Evolutionary conservation across 1,284 basidiomycete genomes (phyloP).

Genomic region (Malassezia caprae): DNA sequence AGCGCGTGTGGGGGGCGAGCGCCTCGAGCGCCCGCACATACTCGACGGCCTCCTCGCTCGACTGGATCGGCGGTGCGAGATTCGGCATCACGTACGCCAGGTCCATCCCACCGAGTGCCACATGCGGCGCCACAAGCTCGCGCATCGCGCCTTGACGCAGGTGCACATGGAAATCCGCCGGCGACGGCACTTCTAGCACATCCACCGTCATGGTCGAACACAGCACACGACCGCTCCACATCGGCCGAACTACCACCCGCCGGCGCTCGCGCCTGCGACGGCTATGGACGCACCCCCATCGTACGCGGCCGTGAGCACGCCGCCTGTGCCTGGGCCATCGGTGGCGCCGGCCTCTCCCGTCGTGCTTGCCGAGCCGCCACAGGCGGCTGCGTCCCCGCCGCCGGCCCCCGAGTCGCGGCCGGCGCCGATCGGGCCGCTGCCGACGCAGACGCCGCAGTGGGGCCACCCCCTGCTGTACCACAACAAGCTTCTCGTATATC

Average conservation of each 20-base stretch:
- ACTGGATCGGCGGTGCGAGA: slow-evolving; percentile 80
- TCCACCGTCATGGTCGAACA: neutral
- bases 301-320: neutral
- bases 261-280: neutral
- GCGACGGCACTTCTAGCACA: slow-evolving; percentile 22
- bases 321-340: neutral
- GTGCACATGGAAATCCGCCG: slow-evolving; percentile 76
- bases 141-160: slow-evolving; percentile 71
- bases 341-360: neutral
- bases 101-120: slow-evolving; percentile 74
- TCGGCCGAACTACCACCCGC: neutral
- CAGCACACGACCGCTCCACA: slow-evolving; percentile 2
- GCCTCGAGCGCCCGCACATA: slow-evolving; percentile 68
- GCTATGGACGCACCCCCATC: slow-evolving; percentile 7
- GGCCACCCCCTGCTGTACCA: slow-evolving; percentile 15
- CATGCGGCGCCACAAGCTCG: slow-evolving; percentile 78
- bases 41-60: slow-evolving; percentile 66
- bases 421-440: neutral
- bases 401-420: neutral
- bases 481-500: slow-evolving; percentile 15
- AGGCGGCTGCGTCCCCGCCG: too few species aligned
- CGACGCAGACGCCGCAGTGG: neutral
- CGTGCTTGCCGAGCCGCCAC: neutral
- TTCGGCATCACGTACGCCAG: slow-evolving; percentile 99
- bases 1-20: slow-evolving; percentile 70